These are phyloP conservation scores for Myrica gale DNA, from an alignment of 306 rosid species.

Conservation along the genomic window DNA sequence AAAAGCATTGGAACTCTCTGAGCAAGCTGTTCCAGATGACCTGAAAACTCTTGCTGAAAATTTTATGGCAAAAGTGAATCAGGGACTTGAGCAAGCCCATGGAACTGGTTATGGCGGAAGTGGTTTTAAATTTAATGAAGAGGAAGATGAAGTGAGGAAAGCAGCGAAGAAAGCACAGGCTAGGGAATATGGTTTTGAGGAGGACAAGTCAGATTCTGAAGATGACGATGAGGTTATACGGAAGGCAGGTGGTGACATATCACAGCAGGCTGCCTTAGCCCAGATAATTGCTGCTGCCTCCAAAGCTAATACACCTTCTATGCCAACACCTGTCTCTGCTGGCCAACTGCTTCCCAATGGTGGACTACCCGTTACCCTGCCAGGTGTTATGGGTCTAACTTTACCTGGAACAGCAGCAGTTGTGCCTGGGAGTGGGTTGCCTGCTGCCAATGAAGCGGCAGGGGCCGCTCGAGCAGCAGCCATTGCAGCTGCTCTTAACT, in stretches of 20 bases:
- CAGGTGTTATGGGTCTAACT: constrained; percentile 53
- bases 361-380: constrained; percentile 63
- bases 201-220: constrained; percentile 92
- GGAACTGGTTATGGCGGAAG: constrained; percentile 99
- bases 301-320: constrained; percentile 47
- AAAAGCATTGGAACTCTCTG: constrained; percentile 87
- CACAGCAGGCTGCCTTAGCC: constrained; percentile 85
- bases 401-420: constrained; percentile 45
- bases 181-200: constrained; percentile 93
- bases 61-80: constrained; percentile 78
- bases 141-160: constrained; percentile 91
- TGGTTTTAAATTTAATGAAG: constrained; percentile 91
- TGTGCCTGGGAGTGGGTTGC: constrained; percentile 56
- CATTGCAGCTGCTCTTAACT: constrained; percentile 78
- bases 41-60: constrained; percentile 72
- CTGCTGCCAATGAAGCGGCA: constrained; percentile 65
- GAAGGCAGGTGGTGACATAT: constrained; percentile 80
- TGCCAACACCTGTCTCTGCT: constrained; percentile 53
- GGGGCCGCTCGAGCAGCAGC: constrained; percentile 83
- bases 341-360: constrained; percentile 60
- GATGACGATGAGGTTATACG: constrained; percentile 87
- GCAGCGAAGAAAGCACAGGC: constrained; percentile 99
- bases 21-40: constrained; percentile 89
- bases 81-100: constrained; percentile 86
- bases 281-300: constrained; percentile 75